phyloP scores from a whole-genome alignment of 176 grass and related monocot genomes.

The Aechmea fasciata region DNA sequence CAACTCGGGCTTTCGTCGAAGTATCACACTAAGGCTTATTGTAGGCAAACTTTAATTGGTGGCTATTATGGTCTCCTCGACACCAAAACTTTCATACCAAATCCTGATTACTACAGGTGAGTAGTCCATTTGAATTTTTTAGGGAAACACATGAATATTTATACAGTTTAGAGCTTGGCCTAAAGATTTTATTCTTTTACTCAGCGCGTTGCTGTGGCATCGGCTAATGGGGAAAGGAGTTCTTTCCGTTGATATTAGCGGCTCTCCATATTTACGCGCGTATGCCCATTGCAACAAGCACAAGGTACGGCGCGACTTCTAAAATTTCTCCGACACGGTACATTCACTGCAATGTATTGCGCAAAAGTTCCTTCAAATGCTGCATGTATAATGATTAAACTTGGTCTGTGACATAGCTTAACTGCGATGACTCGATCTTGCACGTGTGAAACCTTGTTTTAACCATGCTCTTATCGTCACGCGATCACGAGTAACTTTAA shows the following conservation, averaged over 20 bases:
- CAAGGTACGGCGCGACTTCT: conserved; percentile 36
- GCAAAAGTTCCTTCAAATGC: no score
- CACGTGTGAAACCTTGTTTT: no score
- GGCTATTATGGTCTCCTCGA: conserved; percentile 98
- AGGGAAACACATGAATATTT: no score
- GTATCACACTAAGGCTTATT: conserved; percentile 92
- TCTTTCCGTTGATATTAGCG: conserved; percentile 54
- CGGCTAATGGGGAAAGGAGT: conserved; percentile 77
- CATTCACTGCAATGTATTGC: no score
- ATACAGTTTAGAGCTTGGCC: neutral
- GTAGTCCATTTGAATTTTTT: neutral
- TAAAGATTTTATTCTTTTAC: neutral
- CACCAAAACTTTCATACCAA: conserved; percentile 61
- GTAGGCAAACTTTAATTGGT: conserved; percentile 80
- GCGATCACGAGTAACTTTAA: no score
- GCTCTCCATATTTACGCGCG: conserved; percentile 70
- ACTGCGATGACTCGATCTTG: no score
- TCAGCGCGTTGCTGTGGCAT: conserved; percentile 90
- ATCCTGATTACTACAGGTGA: conserved; percentile 99
- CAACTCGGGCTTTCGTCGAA: conserved; percentile 82
- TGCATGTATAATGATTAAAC: no score
- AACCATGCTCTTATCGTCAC: no score
- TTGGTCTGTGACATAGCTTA: no score
- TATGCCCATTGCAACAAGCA: conserved; percentile 77
- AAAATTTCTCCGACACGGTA: neutral